Evolutionary conservation across 2,329 filamentous ascomycete genomes (phyloP).

Genomic region (Exserohilum rostratum): DNA sequence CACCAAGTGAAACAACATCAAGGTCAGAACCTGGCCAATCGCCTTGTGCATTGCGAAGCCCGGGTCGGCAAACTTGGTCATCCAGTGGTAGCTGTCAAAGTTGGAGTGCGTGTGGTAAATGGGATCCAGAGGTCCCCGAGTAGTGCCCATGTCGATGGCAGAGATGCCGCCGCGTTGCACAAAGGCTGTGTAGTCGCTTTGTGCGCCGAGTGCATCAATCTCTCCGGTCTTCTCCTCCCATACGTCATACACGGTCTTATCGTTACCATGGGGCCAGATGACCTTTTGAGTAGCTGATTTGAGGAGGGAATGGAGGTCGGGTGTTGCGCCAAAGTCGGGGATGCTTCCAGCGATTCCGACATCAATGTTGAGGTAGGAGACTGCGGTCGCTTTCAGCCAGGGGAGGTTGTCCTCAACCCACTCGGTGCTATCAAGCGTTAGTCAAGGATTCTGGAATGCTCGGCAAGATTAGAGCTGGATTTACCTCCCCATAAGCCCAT

Average conservation of each 20-base stretch:
- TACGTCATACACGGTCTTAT: constrained; percentile 53
- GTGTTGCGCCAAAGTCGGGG: constrained; percentile 46
- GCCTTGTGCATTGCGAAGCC: constrained; percentile 56
- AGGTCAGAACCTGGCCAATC: constrained; percentile 54
- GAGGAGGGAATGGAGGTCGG: constrained; percentile 48
- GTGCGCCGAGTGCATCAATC: constrained; percentile 52
- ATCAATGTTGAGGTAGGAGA: constrained; percentile 58
- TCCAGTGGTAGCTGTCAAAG: constrained; percentile 58
- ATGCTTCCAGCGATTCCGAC: constrained; percentile 54
- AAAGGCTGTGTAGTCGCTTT: constrained; percentile 55
- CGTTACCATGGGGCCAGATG: constrained; percentile 46
- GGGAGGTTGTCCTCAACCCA: constrained; percentile 58
- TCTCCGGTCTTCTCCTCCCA: constrained; percentile 48
- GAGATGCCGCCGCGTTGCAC: constrained; percentile 50
- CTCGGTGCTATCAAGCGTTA: constrained; percentile 45
- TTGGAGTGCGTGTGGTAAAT: constrained; percentile 56
- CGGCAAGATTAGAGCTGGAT: not conserved
- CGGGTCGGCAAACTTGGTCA: constrained; percentile 57
- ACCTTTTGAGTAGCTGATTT: constrained; percentile 47
- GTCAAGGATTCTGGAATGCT: not conserved
- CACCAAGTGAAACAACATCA: constrained; percentile 51
- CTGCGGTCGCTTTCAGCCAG: constrained; percentile 51
- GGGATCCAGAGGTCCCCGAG: constrained; percentile 43
- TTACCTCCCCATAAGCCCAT: constrained; percentile 38
- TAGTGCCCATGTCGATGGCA: constrained; percentile 51